These are phyloP conservation scores for Cyamopsis tetragonoloba DNA, from an alignment of 306 rosid species.

Conservation along the genomic window DNA sequence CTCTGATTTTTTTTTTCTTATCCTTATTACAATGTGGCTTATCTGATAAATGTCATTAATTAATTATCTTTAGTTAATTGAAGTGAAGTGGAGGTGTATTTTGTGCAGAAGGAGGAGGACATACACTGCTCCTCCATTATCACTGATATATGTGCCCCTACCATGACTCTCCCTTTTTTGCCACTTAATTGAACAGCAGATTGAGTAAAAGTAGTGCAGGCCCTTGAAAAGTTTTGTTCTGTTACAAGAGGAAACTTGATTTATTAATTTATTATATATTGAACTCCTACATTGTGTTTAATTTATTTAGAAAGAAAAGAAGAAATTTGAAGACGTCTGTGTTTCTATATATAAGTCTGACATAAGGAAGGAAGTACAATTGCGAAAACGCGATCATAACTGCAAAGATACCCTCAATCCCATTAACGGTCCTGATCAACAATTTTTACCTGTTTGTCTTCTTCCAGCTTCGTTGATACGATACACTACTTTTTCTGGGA, in stretches of 20 bases:
- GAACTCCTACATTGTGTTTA: constrained; percentile 23
- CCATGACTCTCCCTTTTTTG: constrained; percentile 13
- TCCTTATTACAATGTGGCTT: constrained; percentile 10
- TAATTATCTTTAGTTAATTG: constrained; percentile 12
- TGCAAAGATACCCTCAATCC: constrained; percentile 45
- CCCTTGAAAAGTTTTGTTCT: constrained; percentile 31
- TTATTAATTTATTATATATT: too few species aligned
- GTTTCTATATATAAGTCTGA: constrained; percentile 35
- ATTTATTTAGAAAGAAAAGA: background rate
- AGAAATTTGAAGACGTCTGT: constrained; percentile 25
- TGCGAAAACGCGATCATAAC: constrained; percentile 35
- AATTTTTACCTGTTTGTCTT: constrained; percentile 36
- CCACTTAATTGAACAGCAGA: constrained; percentile 33
- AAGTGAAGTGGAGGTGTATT: constrained; percentile 10
- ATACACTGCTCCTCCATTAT: constrained; percentile 25
- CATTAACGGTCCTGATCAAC: constrained; percentile 52
- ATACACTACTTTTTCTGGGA: constrained; percentile 42
- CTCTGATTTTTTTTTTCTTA: background rate
- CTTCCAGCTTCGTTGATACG: constrained; percentile 34
- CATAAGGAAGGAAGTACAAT: constrained; percentile 41
- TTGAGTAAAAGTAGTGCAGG: constrained; percentile 26
- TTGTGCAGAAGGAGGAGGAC: too few species aligned
- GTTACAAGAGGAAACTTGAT: constrained; percentile 25
- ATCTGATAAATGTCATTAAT: constrained; percentile 1
- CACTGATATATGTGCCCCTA: constrained; percentile 11